A percentile compares a stretch with the other conserved stretches of the same genome.
phyloP scores from a whole-genome alignment of 768 basidiomycete species.

The Russula lepida region DNA sequence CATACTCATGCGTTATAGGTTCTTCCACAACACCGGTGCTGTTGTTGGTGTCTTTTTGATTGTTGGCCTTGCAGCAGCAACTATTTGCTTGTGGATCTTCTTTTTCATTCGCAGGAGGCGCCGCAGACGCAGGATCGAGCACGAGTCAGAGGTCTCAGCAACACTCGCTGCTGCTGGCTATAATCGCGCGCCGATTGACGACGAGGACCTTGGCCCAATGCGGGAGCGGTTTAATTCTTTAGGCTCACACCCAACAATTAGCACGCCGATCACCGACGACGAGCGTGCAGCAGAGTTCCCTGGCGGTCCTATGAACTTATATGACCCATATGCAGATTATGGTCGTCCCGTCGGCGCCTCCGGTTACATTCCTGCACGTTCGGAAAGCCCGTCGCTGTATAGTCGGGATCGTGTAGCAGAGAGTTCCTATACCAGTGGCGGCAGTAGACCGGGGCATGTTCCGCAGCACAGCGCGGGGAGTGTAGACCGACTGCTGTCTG shows the following conservation, averaged over 20 bases:
- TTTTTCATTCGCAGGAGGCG: conserved; percentile 64
- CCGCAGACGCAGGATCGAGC: conserved; percentile 51
- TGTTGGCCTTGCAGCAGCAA: conserved; percentile 71
- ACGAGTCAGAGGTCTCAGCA: conserved; percentile 64
- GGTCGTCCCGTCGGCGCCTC: conserved; percentile 23
- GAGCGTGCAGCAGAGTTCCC: conserved; percentile 6
- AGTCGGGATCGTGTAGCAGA: conserved; percentile 13
- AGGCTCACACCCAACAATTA: conserved; percentile 20
- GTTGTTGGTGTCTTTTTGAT: conserved; percentile 89
- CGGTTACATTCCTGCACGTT: conserved; percentile 41
- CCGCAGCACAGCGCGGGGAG: conserved; percentile 47
- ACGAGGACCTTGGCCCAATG: conserved; percentile 28
- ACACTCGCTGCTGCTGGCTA: conserved; percentile 65
- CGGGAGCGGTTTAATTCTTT: conserved; percentile 23
- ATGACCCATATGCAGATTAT: conserved; percentile 15
- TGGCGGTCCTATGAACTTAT: background rate
- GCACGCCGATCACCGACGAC: conserved; percentile 18
- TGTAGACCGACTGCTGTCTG: conserved; percentile 50
- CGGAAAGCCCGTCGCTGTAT: conserved; percentile 38
- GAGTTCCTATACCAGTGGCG: conserved; percentile 25
- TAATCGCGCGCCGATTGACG: conserved; percentile 55
- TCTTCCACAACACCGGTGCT: conserved; percentile 83
- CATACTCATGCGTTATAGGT: conserved; percentile 37
- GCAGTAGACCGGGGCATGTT: conserved; percentile 32
- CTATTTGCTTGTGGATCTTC: conserved; percentile 58